A percentile compares a stretch with the other conserved stretches of the same genome.
phyloP scores from a whole-genome alignment of 2,329 filamentous ascomycete genomes.

The Chrysoporthe puriensis region DNA sequence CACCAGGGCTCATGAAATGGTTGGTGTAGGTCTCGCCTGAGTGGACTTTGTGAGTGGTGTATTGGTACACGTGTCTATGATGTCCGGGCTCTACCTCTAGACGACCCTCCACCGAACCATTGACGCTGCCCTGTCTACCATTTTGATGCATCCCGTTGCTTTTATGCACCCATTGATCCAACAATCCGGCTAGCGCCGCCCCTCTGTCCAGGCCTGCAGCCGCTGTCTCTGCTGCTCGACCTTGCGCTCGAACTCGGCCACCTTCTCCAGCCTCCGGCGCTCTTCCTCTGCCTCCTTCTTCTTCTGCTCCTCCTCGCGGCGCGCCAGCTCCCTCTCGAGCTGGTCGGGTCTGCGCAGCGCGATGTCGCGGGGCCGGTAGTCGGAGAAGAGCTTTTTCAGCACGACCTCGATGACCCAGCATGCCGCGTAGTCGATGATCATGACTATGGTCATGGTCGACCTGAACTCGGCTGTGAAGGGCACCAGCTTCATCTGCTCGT shows the following conservation, averaged over 20 bases:
- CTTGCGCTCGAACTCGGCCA: conserved; percentile 63
- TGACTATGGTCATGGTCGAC: conserved; percentile 77
- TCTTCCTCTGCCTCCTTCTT: conserved; percentile 52
- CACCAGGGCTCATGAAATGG: not conserved
- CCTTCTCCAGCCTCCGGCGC: conserved; percentile 55
- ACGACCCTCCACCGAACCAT: not conserved
- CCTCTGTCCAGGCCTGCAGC: conserved; percentile 51
- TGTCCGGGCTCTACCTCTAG: not conserved
- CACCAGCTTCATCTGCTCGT: conserved; percentile 89
- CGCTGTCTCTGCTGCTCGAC: conserved; percentile 54
- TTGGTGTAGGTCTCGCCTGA: not conserved
- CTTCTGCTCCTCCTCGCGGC: conserved; percentile 63
- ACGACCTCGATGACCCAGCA: conserved; percentile 88
- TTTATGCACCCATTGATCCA: not conserved
- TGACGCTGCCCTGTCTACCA: not conserved
- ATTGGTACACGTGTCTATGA: conserved; percentile 1
- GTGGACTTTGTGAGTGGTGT: not conserved
- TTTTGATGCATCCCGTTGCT: not conserved
- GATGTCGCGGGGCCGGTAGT: conserved; percentile 93
- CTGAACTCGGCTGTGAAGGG: conserved; percentile 91
- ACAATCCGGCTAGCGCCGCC: conserved; percentile 34
- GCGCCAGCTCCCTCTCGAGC: conserved; percentile 71
- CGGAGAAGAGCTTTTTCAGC: conserved; percentile 84
- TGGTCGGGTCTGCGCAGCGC: conserved; percentile 86
- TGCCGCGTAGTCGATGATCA: conserved; percentile 84